Conservation (phyloP, 2,329 filamentous ascomycete species). For the Rhexocercosporidium sp. region DNA sequence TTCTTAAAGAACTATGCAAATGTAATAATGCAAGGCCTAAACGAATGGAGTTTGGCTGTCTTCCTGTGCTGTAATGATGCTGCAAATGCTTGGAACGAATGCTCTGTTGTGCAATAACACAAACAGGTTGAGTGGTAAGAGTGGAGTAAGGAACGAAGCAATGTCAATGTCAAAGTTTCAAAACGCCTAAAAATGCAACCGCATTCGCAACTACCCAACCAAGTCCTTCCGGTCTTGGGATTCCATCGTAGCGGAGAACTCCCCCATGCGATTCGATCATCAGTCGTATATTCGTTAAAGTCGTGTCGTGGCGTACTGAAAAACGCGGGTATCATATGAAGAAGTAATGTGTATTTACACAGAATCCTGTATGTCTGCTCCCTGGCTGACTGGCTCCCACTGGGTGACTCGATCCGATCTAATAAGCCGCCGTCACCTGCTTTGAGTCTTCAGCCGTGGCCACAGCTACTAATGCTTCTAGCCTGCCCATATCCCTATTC, state of each 20-base stretch:
- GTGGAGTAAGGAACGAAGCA: neutral
- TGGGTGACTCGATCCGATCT: neutral
- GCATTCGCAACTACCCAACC: neutral
- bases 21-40: neutral
- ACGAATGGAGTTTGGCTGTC: neutral
- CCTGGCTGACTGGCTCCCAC: neutral
- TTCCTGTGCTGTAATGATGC: neutral
- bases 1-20: neutral
- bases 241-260: neutral
- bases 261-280: neutral
- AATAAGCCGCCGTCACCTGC: conserved; percentile 41
- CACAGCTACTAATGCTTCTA: conserved; percentile 69
- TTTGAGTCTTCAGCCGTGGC: conserved; percentile 59
- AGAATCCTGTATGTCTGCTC: conserved; percentile 15
- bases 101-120: neutral
- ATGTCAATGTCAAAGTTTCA: neutral
- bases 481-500: conserved; percentile 56
- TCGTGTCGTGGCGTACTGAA: conserved; percentile 35
- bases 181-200: conserved; percentile 2
- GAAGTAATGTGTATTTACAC: conserved; percentile 33
- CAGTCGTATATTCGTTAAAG: conserved; percentile 16
- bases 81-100: neutral
- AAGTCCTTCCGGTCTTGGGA: neutral
- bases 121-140: neutral
- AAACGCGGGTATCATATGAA: conserved; percentile 38